Evolutionary conservation across 2,329 filamentous ascomycete genomes (phyloP).

Genomic region (Tolypocladium sp.): DNA sequence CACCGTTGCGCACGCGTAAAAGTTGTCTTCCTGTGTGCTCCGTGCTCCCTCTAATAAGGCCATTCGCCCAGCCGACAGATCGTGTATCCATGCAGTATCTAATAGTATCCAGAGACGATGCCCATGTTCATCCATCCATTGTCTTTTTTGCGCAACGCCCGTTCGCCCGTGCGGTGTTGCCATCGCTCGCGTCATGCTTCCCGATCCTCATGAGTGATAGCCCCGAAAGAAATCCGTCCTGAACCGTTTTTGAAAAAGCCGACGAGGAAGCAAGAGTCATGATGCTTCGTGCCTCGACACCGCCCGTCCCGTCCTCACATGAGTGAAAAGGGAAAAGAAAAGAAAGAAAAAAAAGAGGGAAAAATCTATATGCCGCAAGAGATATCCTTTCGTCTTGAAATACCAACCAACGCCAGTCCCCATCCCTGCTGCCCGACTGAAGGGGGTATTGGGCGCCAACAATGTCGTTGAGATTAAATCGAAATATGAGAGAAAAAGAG

Average conservation of each 20-base stretch:
- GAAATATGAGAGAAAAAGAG: not conserved
- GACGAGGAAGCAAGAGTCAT: not conserved
- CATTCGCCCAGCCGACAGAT: not conserved
- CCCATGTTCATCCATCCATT: not conserved
- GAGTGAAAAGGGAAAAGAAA: constrained; percentile 1
- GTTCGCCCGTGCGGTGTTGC: constrained; percentile 1
- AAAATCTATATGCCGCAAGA: constrained; percentile 1
- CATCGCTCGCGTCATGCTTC: constrained; percentile 1
- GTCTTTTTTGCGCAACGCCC: not conserved
- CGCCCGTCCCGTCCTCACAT: not conserved
- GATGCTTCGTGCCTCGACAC: not conserved
- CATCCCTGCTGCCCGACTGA: not conserved
- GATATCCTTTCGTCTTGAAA: not conserved
- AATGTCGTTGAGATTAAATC: not conserved
- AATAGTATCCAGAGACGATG: not conserved
- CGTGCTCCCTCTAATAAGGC: not conserved
- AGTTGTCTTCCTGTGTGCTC: not conserved
- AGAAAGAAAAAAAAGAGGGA: not conserved
- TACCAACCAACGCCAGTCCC: constrained; percentile 3
- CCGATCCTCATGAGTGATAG: not conserved
- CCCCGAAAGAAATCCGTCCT: not conserved
- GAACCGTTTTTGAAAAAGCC: not conserved
- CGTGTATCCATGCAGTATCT: not conserved
- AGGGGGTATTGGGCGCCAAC: constrained; percentile 6
- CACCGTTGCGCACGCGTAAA: not conserved